Conservation (phyloP, 2,329 filamentous ascomycete species). For the Chrysoporthe austroafricana region DNA sequence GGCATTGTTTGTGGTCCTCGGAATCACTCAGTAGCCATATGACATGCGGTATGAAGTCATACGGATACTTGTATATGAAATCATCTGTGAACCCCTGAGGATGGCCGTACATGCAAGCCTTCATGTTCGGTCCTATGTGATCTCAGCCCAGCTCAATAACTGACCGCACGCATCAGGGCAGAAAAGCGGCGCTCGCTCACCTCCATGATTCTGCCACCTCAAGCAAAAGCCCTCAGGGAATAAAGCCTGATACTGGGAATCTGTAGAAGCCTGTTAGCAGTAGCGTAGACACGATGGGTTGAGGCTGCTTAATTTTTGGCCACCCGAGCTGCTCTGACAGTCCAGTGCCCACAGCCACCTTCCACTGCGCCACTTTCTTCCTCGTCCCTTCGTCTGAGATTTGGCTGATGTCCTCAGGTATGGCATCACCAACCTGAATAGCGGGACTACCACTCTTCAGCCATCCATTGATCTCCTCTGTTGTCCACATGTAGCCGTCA, state of each 20-base stretch:
- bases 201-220: conserved; percentile 19
- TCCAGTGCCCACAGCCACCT: conserved; percentile 22
- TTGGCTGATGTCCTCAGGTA: conserved; percentile 18
- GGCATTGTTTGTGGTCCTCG: conserved; percentile 53
- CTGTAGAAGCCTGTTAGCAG: conserved; percentile 5
- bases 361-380: conserved; percentile 24
- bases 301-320: conserved; percentile 19
- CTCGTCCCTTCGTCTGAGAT: conserved; percentile 14
- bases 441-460: not conserved
- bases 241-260: conserved; percentile 22
- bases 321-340: conserved; percentile 25
- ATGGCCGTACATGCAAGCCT: conserved; percentile 25
- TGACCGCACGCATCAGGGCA: not conserved
- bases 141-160: not conserved
- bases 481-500: conserved; percentile 22
- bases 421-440: conserved; percentile 21
- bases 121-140: conserved; percentile 11
- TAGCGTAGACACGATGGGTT: not conserved
- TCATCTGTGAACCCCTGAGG: conserved; percentile 24
- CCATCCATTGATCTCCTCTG: conserved; percentile 21
- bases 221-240: conserved; percentile 27
- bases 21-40: conserved; percentile 56
- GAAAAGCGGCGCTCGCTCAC: not conserved
- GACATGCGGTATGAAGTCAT: conserved; percentile 56
- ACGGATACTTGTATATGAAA: conserved; percentile 54